Conservation (phyloP, 306 rosid species). For the barrel medic (Medicago truncatula) region DNA sequence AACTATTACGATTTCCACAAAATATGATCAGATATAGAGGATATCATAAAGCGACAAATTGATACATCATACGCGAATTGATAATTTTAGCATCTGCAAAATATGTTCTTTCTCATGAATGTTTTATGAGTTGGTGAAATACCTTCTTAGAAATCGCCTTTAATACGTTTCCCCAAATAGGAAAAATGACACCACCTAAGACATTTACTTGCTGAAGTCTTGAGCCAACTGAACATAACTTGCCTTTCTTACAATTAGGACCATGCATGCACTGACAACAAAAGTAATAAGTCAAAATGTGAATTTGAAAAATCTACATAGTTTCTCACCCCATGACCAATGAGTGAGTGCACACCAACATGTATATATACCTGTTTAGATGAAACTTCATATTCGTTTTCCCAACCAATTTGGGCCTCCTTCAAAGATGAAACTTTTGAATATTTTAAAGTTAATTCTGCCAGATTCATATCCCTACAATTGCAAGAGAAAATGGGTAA, state of each 20-base stretch:
- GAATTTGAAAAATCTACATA: no score
- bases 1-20: not conserved
- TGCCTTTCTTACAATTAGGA: conserved; percentile 38
- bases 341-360: no score
- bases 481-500: not conserved
- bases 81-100: not conserved
- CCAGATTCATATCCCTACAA: not conserved
- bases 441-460: not conserved
- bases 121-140: conserved; percentile 14
- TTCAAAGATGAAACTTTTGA: not conserved
- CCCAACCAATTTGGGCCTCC: not conserved
- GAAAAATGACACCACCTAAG: conserved; percentile 91
- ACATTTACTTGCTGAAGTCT: conserved; percentile 94
- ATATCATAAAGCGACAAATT: not conserved
- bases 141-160: conserved; percentile 94
- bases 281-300: not conserved
- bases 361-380: not conserved
- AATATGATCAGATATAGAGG: not conserved
- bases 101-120: no score
- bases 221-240: conserved; percentile 83
- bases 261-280: conserved; percentile 1
- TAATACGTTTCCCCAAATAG: conserved; percentile 88
- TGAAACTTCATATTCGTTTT: not conserved
- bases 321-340: no score
- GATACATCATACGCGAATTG: not conserved